Conservation (phyloP, 2,329 filamentous ascomycete genomes). For the Claviceps lovelessii region DNA sequence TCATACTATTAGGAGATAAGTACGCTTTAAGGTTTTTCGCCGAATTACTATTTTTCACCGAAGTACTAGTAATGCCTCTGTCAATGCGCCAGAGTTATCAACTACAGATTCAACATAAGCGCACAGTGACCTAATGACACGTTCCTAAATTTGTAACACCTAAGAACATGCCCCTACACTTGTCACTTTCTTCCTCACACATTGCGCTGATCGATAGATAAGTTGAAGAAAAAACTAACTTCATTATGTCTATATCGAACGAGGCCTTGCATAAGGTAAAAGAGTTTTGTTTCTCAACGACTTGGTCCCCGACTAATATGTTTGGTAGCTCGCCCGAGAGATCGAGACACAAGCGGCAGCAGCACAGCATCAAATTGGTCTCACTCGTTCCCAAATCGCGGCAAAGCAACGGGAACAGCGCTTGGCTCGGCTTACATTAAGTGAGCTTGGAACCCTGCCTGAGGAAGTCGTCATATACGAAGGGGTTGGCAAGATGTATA, state of each 20-base stretch:
- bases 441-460: constrained; percentile 66
- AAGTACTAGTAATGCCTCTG: no score
- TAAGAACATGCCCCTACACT: no score
- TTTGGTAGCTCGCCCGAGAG: constrained; percentile 65
- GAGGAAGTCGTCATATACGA: constrained; percentile 73
- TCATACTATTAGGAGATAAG: no score
- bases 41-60: no score
- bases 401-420: constrained; percentile 80
- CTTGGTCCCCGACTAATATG: background rate
- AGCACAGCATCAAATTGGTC: constrained; percentile 81
- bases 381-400: constrained; percentile 72
- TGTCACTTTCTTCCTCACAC: no score
- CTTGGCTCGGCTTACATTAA: constrained; percentile 73
- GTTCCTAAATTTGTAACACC: no score
- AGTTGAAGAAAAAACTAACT: background rate
- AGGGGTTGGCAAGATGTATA: constrained; percentile 92
- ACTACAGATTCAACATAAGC: no score
- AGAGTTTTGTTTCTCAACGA: no score
- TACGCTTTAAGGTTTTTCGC: no score
- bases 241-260: constrained; percentile 76
- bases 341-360: constrained; percentile 81
- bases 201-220: no score
- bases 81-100: no score
- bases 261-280: constrained; percentile 83
- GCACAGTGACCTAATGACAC: no score